Evolutionary conservation across 805 yeast genomes (phyloP).

Genomic region (Pichia occidentalis): DNA sequence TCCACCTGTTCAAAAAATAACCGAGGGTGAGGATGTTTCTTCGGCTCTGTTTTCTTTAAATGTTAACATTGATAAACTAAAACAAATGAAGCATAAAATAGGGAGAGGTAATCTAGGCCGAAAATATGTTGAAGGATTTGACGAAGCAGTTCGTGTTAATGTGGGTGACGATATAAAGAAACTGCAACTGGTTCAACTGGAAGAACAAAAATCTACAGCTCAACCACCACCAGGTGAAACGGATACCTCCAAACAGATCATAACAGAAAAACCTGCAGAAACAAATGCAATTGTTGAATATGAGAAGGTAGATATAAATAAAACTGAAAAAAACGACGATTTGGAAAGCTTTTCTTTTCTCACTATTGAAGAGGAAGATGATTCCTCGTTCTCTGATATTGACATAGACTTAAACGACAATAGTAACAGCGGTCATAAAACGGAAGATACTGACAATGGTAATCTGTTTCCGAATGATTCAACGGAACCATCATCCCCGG

Average conservation of each 20-base stretch:
- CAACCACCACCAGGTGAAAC: too few species aligned
- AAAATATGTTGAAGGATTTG: conserved; percentile 29
- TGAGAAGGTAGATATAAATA: too few species aligned
- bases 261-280: too few species aligned
- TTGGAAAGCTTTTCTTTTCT: conserved; percentile 1
- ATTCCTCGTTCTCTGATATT: not conserved
- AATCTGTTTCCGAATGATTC: not conserved
- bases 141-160: conserved; percentile 30
- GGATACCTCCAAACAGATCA: too few species aligned
- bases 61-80: conserved; percentile 61
- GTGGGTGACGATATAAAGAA: conserved; percentile 24
- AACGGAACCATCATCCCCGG: not conserved
- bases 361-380: not conserved
- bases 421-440: not conserved
- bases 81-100: conserved; percentile 60
- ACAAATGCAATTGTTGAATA: too few species aligned
- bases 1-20: conserved; percentile 55
- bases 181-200: conserved; percentile 15
- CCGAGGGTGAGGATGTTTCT: conserved; percentile 33
- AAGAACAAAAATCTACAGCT: not conserved
- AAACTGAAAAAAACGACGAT: too few species aligned
- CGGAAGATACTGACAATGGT: too few species aligned
- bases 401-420: not conserved
- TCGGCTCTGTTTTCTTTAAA: conserved; percentile 1
- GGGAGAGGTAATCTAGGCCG: conserved; percentile 37